Percentiles rank a stretch among this genome's conserved stretches.
phyloP scores from a whole-genome alignment of 768 basidiomycete genomes.

The Atractiella rhizophila region DNA sequence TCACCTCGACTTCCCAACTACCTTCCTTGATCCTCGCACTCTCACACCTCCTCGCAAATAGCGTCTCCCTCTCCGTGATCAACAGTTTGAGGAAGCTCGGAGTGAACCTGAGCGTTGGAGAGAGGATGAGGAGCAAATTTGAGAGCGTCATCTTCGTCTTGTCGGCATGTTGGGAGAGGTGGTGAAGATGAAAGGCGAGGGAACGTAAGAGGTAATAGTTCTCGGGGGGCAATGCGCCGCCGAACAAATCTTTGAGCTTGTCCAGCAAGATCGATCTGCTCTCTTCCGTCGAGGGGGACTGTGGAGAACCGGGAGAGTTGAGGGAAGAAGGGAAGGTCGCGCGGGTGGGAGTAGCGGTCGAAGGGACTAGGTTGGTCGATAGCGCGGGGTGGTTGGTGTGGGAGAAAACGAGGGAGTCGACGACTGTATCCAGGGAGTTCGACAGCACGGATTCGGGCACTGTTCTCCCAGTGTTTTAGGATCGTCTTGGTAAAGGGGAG shows the following conservation, averaged over 20 bases:
- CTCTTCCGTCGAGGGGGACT: neutral
- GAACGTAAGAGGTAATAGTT: conserved; percentile 11
- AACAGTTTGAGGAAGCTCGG: conserved; percentile 13
- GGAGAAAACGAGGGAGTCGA: neutral
- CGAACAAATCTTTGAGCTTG: conserved; percentile 3
- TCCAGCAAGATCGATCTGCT: neutral
- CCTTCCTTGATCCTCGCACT: no score
- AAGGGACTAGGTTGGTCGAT: neutral
- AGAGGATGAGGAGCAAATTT: conserved; percentile 14
- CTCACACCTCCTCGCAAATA: no score
- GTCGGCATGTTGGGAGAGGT: conserved; percentile 2
- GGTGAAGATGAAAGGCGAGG: conserved; percentile 13
- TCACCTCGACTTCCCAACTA: no score
- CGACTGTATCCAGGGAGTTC: conserved; percentile 2
- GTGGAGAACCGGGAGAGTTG: neutral
- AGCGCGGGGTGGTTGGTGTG: neutral
- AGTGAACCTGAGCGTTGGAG: conserved; percentile 13
- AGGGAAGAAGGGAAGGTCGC: neutral
- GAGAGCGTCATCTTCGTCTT: conserved; percentile 15
- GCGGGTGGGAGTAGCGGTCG: neutral
- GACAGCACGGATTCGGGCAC: conserved; percentile 4
- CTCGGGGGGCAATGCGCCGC: conserved; percentile 7
- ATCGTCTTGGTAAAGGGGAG: no score
- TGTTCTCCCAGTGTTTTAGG: no score
- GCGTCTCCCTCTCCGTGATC: conserved; percentile 11